These are phyloP conservation scores for Geranomyces variabilis DNA, from an alignment of 192 early-diverging fungal genomes.

Conservation along the genomic window DNA sequence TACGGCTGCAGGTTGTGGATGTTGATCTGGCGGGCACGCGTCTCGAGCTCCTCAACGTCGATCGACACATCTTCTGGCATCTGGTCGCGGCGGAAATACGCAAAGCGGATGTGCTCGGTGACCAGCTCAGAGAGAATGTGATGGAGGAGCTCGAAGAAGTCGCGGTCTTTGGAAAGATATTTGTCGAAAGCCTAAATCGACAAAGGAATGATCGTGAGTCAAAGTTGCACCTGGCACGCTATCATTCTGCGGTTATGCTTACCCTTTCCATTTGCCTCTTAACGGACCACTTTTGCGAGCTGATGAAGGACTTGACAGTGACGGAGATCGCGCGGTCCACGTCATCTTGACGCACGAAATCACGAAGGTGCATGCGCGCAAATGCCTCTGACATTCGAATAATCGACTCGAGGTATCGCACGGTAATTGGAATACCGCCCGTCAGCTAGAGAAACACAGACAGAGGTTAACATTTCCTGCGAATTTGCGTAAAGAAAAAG, in stretches of 20 bases:
- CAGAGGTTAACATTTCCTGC: not conserved
- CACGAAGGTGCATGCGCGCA: conserved; percentile 95
- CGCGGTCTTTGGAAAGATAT: conserved; percentile 76
- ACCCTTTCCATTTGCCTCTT: conserved; percentile 78
- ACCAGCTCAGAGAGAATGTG: conserved; percentile 74
- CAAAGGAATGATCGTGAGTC: not conserved
- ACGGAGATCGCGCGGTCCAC: conserved; percentile 91
- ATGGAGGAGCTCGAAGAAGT: conserved; percentile 81
- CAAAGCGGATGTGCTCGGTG: conserved; percentile 74
- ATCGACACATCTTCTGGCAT: conserved; percentile 65
- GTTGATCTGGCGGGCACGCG: conserved; percentile 59
- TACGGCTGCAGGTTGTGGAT: conserved; percentile 70
- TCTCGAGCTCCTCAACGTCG: conserved; percentile 65
- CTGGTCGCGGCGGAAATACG: conserved; percentile 63
- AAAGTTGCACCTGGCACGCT: not conserved
- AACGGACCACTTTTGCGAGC: conserved; percentile 91
- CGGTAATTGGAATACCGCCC: conserved; percentile 76
- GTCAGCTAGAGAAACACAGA: conserved; percentile 47
- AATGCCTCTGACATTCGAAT: conserved; percentile 83
- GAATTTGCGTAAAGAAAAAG: not conserved
- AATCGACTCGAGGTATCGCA: conserved; percentile 83
- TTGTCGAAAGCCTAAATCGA: conserved; percentile 70
- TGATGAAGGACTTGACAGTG: conserved; percentile 86
- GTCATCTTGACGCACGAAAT: conserved; percentile 87
- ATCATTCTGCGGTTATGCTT: conserved; percentile 4